Evolutionary conservation across 1,284 basidiomycete genomes (phyloP), one percentile per base, ranked within the genome.

Genomic region (Volvariella volvacea): DNA sequence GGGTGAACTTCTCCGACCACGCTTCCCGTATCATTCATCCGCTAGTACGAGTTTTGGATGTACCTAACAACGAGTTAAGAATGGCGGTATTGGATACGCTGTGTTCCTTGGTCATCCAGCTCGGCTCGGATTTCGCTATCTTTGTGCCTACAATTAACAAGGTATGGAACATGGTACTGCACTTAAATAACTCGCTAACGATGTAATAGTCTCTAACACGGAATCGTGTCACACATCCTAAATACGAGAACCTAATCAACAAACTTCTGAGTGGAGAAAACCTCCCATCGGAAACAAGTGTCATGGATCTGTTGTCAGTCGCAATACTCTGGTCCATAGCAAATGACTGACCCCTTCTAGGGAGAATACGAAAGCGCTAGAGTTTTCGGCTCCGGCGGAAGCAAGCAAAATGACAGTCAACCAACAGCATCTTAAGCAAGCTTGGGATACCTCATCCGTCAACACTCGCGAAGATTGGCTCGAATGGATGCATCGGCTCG

Each of bases 1-100:
- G 95, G 51, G 92, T 99, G 56, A 98, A 99, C 66, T 97, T 99
- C 60, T 94, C 91, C n/a, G 96, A 99, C 59, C 94, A 99, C 57
- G 93, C 95, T 6, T 96, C 93, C 15, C 80, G 95, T 39, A 97
- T 99, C 56, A 91, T 99, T 19, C 96, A 98, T 58, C 95, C 96
- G 2, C 74, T 99, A 12, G 87, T 94, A 32, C 80, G 96, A 38
- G 88, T 97, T 3, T 70, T 99, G 43, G 82, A 85, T 34, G 74
- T 73, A n/a, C 70, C 77, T 3, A 85, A 78, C 51, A 88, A 89
- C 44, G 95, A 99, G 49, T 70, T 99, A 39, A 77, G 91, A 22
- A 78, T 77, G 61, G 82, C 90, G 0, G 90, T 94, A 6, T 87
- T 99, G 85, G 94, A 98, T 54, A 92, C 94, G 1, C 70, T 99